Conservation (phyloP, 148 eudicot genomes). For the Oxyria digyna region DNA sequence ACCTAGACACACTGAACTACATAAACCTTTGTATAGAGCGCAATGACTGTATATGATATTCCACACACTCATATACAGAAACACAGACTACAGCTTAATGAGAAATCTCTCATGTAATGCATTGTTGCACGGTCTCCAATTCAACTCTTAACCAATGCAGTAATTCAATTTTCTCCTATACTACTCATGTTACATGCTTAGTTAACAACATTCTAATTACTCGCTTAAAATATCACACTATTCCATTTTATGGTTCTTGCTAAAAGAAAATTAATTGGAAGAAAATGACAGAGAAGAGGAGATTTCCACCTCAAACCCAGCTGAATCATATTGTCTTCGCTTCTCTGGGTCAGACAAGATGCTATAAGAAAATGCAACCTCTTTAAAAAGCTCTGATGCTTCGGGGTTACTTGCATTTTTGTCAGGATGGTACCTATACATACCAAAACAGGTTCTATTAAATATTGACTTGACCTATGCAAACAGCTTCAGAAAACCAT, state of each 20-base stretch:
- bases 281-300: not conserved
- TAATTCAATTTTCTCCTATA: not conserved
- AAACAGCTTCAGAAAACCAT: not conserved
- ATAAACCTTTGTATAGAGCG: not conserved
- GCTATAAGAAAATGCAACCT: constrained; percentile 87
- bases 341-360: constrained; percentile 91
- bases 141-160: not conserved
- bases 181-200: not conserved
- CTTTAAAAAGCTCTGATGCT: constrained; percentile 87
- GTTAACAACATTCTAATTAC: not conserved
- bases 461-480: not conserved
- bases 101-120: not conserved
- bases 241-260: not conserved
- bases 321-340: constrained; percentile 81
- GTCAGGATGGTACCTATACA: constrained; percentile 89
- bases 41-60: not conserved
- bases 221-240: not conserved
- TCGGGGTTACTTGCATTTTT: constrained; percentile 90
- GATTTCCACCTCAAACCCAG: constrained; percentile 75
- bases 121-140: not conserved
- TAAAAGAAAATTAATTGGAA: not conserved
- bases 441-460: not conserved
- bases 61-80: not conserved
- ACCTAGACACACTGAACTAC: not conserved
- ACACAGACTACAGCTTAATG: not conserved